Conservation (phyloP, 73 alveolate genomes). For the Paramecium pentaurelia region DNA sequence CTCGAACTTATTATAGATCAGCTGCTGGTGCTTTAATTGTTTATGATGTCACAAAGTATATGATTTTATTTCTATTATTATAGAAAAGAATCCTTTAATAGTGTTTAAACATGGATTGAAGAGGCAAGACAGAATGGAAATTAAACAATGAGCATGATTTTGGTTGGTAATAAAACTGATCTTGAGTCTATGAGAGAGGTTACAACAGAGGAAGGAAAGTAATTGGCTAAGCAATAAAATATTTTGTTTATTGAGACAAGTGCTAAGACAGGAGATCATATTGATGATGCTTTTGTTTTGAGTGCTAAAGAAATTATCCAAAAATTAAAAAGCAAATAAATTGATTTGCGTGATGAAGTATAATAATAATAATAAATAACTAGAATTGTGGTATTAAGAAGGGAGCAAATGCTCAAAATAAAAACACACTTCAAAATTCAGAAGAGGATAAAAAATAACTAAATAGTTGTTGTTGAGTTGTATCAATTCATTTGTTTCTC, state of each 20-base stretch:
- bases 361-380: background rate
- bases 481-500: background rate
- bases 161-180: constrained; percentile 68
- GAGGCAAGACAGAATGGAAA: constrained; percentile 68
- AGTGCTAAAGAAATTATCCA: background rate
- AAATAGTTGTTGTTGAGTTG: background rate
- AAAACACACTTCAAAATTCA: background rate
- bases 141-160: constrained; percentile 54
- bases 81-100: constrained; percentile 59
- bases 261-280: constrained; percentile 73
- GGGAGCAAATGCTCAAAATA: background rate
- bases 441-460: background rate
- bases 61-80: background rate
- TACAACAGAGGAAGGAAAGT: constrained; percentile 70
- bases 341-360: constrained; percentile 28
- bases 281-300: constrained; percentile 55
- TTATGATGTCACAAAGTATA: constrained; percentile 63
- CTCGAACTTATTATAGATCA: constrained; percentile 60
- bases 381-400: constrained; percentile 14
- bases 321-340: background rate
- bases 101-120: constrained; percentile 62
- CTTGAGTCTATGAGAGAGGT: constrained; percentile 65
- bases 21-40: constrained; percentile 70
- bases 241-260: constrained; percentile 80
- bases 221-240: constrained; percentile 72